Conservation (phyloP, 1,284 basidiomycete species). For the Cronartium quercuum region DNA sequence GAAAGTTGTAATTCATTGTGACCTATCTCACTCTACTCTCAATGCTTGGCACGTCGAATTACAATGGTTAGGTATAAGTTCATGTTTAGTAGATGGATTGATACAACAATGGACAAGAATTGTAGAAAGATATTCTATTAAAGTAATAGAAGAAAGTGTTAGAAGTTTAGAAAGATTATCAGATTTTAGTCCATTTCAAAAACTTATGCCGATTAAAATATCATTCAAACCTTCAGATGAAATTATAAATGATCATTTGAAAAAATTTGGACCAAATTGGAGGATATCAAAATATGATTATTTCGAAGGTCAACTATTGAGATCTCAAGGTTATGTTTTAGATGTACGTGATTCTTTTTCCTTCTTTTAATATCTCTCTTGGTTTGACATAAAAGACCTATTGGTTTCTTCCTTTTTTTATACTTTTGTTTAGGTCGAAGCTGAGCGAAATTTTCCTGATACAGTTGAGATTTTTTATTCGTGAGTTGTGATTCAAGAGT, state of each 20-base stretch:
- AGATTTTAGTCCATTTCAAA: slow-evolving; percentile 31
- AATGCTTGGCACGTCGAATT: slow-evolving; percentile 93
- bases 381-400: too few relatives aligned
- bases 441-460: slow-evolving; percentile 29
- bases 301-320: slow-evolving; percentile 37
- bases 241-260: neutral
- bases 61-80: slow-evolving; percentile 93
- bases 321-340: slow-evolving; percentile 28
- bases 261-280: slow-evolving; percentile 19
- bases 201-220: slow-evolving; percentile 13
- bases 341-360: too few relatives aligned
- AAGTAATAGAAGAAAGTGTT: slow-evolving; percentile 64
- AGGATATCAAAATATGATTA: slow-evolving; percentile 22
- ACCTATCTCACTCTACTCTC: slow-evolving; percentile 81
- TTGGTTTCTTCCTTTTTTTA: neutral
- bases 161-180: slow-evolving; percentile 14
- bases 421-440: neutral
- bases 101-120: slow-evolving; percentile 75
- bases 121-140: slow-evolving; percentile 84
- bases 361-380: too few relatives aligned
- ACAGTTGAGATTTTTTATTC: slow-evolving; percentile 32
- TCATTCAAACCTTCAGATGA: slow-evolving; percentile 6
- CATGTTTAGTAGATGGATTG: slow-evolving; percentile 87
- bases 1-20: slow-evolving; percentile 76
- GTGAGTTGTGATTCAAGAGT: slow-evolving; percentile 7